Conservation (phyloP, 2,329 filamentous ascomycete species). For the Fragosphaeria purpurea region DNA sequence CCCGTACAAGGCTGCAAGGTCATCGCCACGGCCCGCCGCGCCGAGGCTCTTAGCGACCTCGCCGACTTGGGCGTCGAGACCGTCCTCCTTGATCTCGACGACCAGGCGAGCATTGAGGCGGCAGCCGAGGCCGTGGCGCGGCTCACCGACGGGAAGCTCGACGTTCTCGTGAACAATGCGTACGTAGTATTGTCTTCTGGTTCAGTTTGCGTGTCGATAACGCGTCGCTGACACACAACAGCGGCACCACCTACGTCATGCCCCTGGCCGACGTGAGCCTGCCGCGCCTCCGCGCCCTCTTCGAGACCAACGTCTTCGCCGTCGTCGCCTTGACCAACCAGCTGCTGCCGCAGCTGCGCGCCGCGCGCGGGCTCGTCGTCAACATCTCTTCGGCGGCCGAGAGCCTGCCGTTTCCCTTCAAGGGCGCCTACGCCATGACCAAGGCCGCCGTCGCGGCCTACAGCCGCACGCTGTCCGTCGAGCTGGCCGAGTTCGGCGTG, state of each 20-base stretch:
- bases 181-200: constrained; percentile 19
- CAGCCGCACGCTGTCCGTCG: constrained; percentile 41
- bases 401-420: constrained; percentile 42
- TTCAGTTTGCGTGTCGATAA: background rate
- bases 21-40: constrained; percentile 28
- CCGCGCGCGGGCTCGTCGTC: constrained; percentile 40
- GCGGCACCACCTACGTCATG: constrained; percentile 30
- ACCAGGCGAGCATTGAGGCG: constrained; percentile 17
- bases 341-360: constrained; percentile 38
- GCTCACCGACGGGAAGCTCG: constrained; percentile 35
- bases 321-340: constrained; percentile 43
- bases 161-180: constrained; percentile 52
- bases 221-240: background rate
- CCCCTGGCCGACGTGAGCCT: constrained; percentile 41
- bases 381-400: constrained; percentile 45
- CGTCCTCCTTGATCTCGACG: constrained; percentile 21
- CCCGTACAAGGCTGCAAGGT: constrained; percentile 24
- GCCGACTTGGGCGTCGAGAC: constrained; percentile 17
- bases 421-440: constrained; percentile 39
- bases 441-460: constrained; percentile 45
- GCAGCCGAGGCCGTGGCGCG: constrained; percentile 22
- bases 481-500: constrained; percentile 41
- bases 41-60: constrained; percentile 22
- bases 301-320: constrained; percentile 48
- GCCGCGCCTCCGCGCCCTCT: constrained; percentile 39